A percentile compares a stretch with the other conserved stretches of the same genome.
These are phyloP conservation scores for Elaeis guineensis DNA, from an alignment of 176 grass and related monocot species.

Conservation along the genomic window DNA sequence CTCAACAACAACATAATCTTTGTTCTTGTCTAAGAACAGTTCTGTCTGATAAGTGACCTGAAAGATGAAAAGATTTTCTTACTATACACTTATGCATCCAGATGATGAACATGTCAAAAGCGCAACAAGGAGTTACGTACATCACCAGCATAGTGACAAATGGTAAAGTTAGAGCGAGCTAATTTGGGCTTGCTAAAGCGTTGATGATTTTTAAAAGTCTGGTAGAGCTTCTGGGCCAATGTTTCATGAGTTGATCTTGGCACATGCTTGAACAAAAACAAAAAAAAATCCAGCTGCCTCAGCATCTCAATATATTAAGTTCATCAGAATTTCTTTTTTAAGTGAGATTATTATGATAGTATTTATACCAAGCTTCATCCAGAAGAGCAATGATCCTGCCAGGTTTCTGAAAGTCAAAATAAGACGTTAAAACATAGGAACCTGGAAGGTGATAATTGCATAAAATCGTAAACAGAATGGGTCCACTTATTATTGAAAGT, in stretches of 20 bases:
- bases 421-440: slow-evolving; percentile 24
- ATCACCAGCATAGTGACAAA: slow-evolving; percentile 93
- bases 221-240: slow-evolving; percentile 94
- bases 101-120: neutral
- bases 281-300: too few species aligned
- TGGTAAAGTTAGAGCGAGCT: slow-evolving; percentile 79
- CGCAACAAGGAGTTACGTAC: slow-evolving; percentile 34
- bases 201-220: slow-evolving; percentile 67
- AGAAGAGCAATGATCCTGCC: slow-evolving; percentile 92
- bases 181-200: slow-evolving; percentile 92
- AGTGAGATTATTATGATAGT: too few species aligned
- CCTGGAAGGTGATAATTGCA: too few species aligned
- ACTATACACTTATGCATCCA: too few species aligned
- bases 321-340: too few species aligned
- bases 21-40: slow-evolving; percentile 95
- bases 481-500: too few species aligned
- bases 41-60: slow-evolving; percentile 95
- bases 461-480: too few species aligned
- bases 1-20: slow-evolving; percentile 93
- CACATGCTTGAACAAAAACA: slow-evolving; percentile 46
- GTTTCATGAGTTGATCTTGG: slow-evolving; percentile 90
- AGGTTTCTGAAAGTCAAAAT: slow-evolving; percentile 60
- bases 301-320: too few species aligned
- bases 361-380: slow-evolving; percentile 85
- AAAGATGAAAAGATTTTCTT: slow-evolving; percentile 14